Conservation (phyloP, 192 early-diverging fungal species). For the Cladochytrium replicatum region DNA sequence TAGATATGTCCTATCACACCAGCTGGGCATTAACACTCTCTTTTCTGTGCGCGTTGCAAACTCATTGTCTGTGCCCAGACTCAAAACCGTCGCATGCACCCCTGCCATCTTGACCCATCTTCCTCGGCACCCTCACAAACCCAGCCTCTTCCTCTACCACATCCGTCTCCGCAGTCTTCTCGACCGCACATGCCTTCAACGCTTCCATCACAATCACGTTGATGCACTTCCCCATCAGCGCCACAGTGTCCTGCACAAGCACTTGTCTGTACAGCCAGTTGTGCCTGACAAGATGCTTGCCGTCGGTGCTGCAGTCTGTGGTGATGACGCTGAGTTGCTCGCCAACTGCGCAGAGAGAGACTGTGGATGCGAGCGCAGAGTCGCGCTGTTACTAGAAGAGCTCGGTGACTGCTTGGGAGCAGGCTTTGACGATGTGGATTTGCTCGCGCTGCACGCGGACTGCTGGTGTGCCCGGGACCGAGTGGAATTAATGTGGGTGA, state of each 20-base stretch:
- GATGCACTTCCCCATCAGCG: slow-evolving; percentile 24
- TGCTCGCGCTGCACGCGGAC: slow-evolving; percentile 30
- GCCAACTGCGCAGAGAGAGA: neutral
- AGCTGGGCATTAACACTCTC: too few species aligned
- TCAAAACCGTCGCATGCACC: too few species aligned
- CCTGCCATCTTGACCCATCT: slow-evolving; percentile 27
- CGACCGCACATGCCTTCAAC: slow-evolving; percentile 24
- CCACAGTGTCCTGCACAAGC: slow-evolving; percentile 27
- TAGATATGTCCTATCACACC: too few species aligned
- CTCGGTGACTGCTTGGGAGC: slow-evolving; percentile 27
- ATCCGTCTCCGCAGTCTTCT: slow-evolving; percentile 6
- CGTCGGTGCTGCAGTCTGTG: slow-evolving; percentile 37
- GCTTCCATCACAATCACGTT: slow-evolving; percentile 24
- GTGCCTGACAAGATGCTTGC: slow-evolving; percentile 37
- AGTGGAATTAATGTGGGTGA: slow-evolving; percentile 54
- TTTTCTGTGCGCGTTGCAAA: too few species aligned
- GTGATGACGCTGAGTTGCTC: slow-evolving; percentile 21
- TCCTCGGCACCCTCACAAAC: slow-evolving; percentile 26
- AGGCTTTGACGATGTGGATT: slow-evolving; percentile 38
- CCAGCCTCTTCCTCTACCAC: slow-evolving; percentile 19
- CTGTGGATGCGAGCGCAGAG: neutral
- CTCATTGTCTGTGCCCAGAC: too few species aligned
- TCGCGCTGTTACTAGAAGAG: slow-evolving; percentile 30
- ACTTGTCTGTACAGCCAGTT: slow-evolving; percentile 42
- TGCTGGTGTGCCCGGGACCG: slow-evolving; percentile 49